Conservation (phyloP, 2,329 filamentous ascomycete genomes). For the Meredithiella fracta region DNA sequence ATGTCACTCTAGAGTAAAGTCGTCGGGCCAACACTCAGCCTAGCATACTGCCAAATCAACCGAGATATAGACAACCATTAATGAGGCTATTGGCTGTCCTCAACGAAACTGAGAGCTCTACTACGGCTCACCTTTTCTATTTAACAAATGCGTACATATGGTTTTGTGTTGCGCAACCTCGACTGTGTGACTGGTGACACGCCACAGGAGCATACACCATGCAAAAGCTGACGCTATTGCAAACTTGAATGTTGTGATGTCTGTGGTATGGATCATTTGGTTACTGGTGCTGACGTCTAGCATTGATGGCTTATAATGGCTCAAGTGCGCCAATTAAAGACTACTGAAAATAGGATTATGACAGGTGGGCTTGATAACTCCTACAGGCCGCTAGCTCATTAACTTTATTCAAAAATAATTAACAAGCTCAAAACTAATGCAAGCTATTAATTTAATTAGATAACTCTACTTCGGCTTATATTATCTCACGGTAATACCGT, state of each 20-base stretch:
- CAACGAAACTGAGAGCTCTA: background rate
- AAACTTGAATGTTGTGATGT: background rate
- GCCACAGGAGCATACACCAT: constrained; percentile 2
- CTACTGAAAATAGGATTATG: background rate
- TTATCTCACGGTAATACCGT: background rate
- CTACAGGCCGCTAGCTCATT: background rate
- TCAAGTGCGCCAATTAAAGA: background rate
- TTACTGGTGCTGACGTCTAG: too few species aligned
- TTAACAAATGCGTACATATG: background rate
- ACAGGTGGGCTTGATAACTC: background rate
- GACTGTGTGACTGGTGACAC: background rate
- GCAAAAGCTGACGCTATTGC: background rate
- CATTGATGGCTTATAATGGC: background rate
- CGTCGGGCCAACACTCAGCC: background rate
- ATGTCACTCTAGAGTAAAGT: background rate
- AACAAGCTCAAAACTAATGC: background rate
- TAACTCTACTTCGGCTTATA: background rate
- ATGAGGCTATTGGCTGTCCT: background rate
- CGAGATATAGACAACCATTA: background rate
- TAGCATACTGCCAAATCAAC: background rate
- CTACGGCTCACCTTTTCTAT: background rate
- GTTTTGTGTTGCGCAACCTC: constrained; percentile 1
- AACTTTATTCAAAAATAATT: background rate
- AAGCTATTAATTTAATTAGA: background rate
- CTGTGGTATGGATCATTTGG: background rate